phyloP scores from a whole-genome alignment of 2,329 filamentous ascomycete genomes.

The Lojkania enalia region DNA sequence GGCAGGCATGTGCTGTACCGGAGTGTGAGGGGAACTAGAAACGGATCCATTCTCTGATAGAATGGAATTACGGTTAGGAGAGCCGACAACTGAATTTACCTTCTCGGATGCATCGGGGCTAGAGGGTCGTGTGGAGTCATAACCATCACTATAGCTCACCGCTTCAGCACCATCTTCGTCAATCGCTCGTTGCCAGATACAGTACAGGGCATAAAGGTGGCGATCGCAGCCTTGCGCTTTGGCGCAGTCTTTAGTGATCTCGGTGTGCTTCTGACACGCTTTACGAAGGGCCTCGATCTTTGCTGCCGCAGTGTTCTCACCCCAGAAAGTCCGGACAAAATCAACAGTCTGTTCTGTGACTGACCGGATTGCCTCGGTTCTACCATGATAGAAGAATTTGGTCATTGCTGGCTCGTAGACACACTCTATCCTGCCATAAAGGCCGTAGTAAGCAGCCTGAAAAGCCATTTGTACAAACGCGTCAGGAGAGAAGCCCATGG shows the following conservation, averaged over 20 bases:
- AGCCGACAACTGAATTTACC: constrained; percentile 55
- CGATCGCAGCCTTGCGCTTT: constrained; percentile 91
- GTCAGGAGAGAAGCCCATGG: constrained; percentile 94
- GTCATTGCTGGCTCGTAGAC: constrained; percentile 99
- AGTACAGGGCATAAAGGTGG: constrained; percentile 91
- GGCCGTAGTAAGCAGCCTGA: constrained; percentile 94
- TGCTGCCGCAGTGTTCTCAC: constrained; percentile 75
- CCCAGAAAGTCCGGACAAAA: constrained; percentile 94
- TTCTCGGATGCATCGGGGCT: constrained; percentile 58
- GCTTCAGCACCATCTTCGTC: constrained; percentile 68
- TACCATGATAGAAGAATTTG: constrained; percentile 87
- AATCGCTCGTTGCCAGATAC: constrained; percentile 87
- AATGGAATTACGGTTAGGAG: constrained; percentile 58
- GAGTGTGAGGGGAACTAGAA: constrained; percentile 56
- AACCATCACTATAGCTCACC: constrained; percentile 61
- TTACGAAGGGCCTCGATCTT: constrained; percentile 86
- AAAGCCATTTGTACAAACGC: constrained; percentile 99
- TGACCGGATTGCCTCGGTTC: constrained; percentile 88
- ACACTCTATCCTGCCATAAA: constrained; percentile 91
- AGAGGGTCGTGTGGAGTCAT: constrained; percentile 42
- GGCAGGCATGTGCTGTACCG: constrained; percentile 63
- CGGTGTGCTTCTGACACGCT: constrained; percentile 81
- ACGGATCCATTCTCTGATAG: constrained; percentile 55
- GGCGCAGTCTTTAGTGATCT: constrained; percentile 79
- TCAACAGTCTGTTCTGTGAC: constrained; percentile 82